These are phyloP conservation scores for Fraxinus ornus DNA, from an alignment of 305 asterid species.

Conservation along the genomic window DNA sequence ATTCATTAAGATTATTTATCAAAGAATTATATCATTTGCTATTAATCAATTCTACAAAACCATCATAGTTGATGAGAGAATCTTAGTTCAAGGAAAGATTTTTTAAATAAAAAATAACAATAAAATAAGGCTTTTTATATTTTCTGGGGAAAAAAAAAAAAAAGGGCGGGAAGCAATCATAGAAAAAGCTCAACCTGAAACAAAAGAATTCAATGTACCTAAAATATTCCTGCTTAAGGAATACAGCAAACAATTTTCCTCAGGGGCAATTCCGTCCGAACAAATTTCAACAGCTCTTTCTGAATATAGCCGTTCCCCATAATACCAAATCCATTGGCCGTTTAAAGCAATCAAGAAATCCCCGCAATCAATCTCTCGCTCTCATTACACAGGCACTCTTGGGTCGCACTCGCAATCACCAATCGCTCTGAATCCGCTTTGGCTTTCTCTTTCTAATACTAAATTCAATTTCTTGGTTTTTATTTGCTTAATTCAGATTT, in stretches of 20 bases:
- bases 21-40: too few relatives aligned
- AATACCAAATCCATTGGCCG: not conserved
- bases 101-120: not conserved
- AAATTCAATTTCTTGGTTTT: constrained; percentile 8
- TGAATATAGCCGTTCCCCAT: not conserved
- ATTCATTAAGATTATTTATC: too few relatives aligned
- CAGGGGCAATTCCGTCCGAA: not conserved
- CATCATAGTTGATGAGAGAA: not conserved
- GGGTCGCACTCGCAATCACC: not conserved
- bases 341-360: not conserved
- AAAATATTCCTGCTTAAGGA: too few relatives aligned
- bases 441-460: not conserved
- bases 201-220: too few relatives aligned
- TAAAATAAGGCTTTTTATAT: not conserved
- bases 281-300: not conserved
- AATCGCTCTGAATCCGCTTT: not conserved
- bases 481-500: constrained; percentile 19
- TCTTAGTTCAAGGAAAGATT: not conserved
- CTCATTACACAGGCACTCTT: not conserved
- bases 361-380: not conserved
- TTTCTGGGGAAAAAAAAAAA: not conserved
- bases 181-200: too few relatives aligned
- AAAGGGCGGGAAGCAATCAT: not conserved
- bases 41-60: not conserved
- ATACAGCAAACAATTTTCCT: too few relatives aligned